Evolutionary conservation across 345 rosid genomes (phyloP).

Genomic region (Murraya koenigii): DNA sequence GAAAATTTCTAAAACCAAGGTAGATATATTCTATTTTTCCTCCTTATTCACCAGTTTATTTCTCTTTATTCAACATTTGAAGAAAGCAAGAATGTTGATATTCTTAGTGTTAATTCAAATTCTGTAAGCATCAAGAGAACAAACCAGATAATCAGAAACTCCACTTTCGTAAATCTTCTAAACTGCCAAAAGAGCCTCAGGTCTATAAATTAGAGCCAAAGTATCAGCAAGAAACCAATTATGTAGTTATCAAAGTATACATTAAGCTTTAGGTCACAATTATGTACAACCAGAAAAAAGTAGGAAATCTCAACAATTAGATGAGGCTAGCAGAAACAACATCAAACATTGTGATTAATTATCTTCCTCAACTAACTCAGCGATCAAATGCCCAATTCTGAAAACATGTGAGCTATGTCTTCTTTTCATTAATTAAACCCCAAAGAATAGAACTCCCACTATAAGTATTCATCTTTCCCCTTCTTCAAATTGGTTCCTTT

Average conservation of each 20-base stretch:
- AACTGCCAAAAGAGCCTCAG: slow-evolving; percentile 37
- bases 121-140: slow-evolving; percentile 17
- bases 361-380: neutral
- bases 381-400: neutral
- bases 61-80: no score
- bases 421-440: neutral
- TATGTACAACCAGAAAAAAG: neutral
- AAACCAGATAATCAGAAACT: slow-evolving; percentile 71
- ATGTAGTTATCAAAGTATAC: no score
- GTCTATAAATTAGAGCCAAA: slow-evolving; percentile 38
- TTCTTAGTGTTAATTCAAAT: neutral
- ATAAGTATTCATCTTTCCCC: neutral
- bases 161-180: slow-evolving; percentile 80
- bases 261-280: neutral
- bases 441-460: neutral
- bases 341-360: neutral
- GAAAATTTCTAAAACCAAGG: no score
- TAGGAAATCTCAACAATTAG: neutral
- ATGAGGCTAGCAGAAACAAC: neutral
- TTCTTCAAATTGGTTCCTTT: neutral
- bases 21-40: no score
- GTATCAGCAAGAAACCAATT: neutral
- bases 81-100: no score
- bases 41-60: no score
- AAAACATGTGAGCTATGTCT: neutral